phyloP scores from a whole-genome alignment of 2,329 filamentous ascomycete genomes.

The Microsporum canis region DNA sequence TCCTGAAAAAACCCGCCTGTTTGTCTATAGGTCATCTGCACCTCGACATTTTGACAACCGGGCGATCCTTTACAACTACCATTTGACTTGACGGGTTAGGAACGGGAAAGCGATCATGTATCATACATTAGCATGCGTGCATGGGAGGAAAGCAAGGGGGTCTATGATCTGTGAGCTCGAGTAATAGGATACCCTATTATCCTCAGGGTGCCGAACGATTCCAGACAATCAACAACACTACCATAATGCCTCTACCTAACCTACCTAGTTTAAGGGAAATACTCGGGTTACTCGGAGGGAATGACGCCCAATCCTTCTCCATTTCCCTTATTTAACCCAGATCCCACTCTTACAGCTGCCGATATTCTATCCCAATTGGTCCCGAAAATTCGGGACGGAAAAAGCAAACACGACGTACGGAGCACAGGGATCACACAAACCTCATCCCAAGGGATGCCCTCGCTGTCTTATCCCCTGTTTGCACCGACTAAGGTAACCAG shows the following conservation, averaged over 20 bases:
- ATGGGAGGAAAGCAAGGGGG: background rate
- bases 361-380: background rate
- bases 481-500: background rate
- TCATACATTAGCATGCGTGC: background rate
- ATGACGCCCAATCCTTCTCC: background rate
- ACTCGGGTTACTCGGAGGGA: background rate
- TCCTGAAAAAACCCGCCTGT: background rate
- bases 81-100: background rate
- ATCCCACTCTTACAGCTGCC: background rate
- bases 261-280: background rate
- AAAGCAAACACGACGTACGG: background rate
- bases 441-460: background rate
- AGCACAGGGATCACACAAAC: background rate
- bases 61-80: background rate
- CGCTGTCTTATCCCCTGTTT: background rate
- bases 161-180: background rate
- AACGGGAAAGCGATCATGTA: background rate
- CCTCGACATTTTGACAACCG: background rate
- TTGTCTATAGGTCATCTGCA: background rate
- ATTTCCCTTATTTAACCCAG: background rate
- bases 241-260: background rate
- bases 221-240: background rate
- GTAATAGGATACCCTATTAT: background rate
- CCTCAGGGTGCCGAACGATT: background rate
- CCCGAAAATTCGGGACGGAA: background rate